Evolutionary conservation across 352 stramenopile genomes (phyloP).

Genomic region (Globisporangium splendens): DNA sequence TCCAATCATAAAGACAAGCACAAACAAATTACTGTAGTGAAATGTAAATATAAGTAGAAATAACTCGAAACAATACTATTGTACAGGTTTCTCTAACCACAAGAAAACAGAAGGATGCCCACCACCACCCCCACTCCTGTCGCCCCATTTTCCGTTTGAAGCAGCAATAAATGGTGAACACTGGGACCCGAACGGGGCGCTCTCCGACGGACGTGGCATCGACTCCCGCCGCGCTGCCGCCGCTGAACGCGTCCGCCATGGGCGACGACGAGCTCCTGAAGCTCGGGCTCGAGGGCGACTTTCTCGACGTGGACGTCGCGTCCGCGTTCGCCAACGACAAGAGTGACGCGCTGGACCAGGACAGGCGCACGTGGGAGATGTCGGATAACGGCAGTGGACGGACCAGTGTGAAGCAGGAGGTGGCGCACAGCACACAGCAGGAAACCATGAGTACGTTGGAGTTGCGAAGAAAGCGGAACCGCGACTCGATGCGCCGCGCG

Average conservation of each 20-base stretch:
- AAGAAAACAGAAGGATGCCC: too few relatives aligned
- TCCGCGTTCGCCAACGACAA: conserved; percentile 18
- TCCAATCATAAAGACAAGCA: too few relatives aligned
- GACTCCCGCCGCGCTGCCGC: too few relatives aligned
- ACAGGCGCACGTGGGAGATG: conserved; percentile 11
- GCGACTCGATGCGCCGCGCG: conserved; percentile 42
- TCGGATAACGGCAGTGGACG: neutral
- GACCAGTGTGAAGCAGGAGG: neutral
- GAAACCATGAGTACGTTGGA: conserved; percentile 20
- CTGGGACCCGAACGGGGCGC: neutral
- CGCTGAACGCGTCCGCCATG: neutral
- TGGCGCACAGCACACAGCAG: neutral
- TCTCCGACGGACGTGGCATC: conserved; percentile 6
- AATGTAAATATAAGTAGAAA: too few relatives aligned
- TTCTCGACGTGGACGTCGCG: conserved; percentile 18
- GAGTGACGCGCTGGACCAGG: conserved; percentile 13
- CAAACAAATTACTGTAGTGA: too few relatives aligned
- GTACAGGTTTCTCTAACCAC: too few relatives aligned
- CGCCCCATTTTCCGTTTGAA: neutral
- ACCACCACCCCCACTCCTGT: neutral
- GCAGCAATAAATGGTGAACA: neutral
- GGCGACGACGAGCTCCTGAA: neutral
- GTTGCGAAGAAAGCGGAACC: conserved; percentile 31
- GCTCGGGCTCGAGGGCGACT: conserved; percentile 13
- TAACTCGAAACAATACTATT: too few relatives aligned